Percentiles rank a stretch among this genome's conserved stretches.
Evolutionary conservation across 2,329 filamentous ascomycete genomes (phyloP).

Genomic region (Coniochaeta hoffmannii): DNA sequence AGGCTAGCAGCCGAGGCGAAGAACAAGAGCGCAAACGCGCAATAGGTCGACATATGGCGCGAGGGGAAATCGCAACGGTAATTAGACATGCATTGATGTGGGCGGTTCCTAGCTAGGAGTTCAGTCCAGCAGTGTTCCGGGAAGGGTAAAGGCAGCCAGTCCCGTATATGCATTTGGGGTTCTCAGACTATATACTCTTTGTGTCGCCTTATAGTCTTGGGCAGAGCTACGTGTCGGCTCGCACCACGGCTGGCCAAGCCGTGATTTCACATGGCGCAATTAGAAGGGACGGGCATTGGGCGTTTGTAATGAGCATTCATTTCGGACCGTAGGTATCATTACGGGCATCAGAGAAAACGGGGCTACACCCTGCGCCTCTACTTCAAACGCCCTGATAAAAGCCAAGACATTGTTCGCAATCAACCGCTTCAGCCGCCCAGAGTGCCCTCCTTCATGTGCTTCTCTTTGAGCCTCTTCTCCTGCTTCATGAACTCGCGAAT

Average conservation of each 20-base stretch:
- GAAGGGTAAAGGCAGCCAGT: neutral
- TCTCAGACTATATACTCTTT: neutral
- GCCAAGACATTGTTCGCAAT: neutral
- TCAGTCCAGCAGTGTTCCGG: neutral
- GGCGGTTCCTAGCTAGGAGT: neutral
- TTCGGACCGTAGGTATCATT: neutral
- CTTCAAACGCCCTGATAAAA: neutral
- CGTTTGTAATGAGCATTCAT: neutral
- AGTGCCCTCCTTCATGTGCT: constrained; percentile 53
- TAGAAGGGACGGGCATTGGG: neutral
- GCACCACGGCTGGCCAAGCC: neutral
- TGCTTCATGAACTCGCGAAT: constrained; percentile 97
- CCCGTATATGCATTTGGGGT: neutral
- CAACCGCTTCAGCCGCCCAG: constrained; percentile 27
- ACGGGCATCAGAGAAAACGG: neutral
- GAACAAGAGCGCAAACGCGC: constrained; percentile 10
- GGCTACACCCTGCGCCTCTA: neutral
- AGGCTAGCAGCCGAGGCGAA: constrained; percentile 47
- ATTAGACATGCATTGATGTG: neutral
- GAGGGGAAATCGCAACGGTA: neutral
- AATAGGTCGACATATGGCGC: neutral
- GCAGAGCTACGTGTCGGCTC: neutral
- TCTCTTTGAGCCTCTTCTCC: constrained; percentile 81
- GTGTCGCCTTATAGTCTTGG: neutral
- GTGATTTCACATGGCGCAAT: neutral